phyloP scores from a whole-genome alignment of 129 eudicot genomes.

The Smallanthus sonchifolius region DNA sequence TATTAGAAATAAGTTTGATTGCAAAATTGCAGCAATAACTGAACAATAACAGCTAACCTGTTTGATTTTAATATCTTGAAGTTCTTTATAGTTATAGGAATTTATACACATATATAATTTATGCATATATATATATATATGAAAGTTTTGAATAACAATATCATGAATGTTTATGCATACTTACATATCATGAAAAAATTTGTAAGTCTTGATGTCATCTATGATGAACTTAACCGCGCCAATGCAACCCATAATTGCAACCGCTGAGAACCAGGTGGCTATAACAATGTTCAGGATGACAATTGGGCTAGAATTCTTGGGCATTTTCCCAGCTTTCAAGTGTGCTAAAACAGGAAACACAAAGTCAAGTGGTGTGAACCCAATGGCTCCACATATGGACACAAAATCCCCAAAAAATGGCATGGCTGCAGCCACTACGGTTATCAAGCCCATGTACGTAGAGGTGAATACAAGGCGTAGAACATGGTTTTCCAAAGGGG shows the following conservation, averaged over 20 bases:
- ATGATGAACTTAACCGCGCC: constrained; percentile 51
- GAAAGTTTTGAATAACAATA: background rate
- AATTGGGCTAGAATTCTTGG: constrained; percentile 1
- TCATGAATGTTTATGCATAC: background rate
- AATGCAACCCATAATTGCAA: constrained; percentile 54
- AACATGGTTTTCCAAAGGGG: background rate
- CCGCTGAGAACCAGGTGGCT: constrained; percentile 47
- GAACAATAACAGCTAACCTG: background rate
- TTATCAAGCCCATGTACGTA: constrained; percentile 37
- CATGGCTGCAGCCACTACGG: constrained; percentile 50
- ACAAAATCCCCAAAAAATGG: constrained; percentile 63
- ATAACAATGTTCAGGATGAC: constrained; percentile 37
- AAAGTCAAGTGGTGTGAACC: constrained; percentile 64
- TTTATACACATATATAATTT: background rate
- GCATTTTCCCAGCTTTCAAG: constrained; percentile 49
- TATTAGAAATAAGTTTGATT: background rate
- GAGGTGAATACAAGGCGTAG: constrained; percentile 29
- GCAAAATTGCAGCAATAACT: background rate
- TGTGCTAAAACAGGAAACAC: constrained; percentile 56
- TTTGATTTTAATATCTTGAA: background rate
- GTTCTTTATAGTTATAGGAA: background rate
- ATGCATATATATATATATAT: background rate
- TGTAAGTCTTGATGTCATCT: constrained; percentile 36
- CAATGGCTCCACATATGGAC: constrained; percentile 54
- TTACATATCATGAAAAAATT: constrained; percentile 43